phyloP scores from a whole-genome alignment of 179 eudicot species.

The Actinidia arguta region DNA sequence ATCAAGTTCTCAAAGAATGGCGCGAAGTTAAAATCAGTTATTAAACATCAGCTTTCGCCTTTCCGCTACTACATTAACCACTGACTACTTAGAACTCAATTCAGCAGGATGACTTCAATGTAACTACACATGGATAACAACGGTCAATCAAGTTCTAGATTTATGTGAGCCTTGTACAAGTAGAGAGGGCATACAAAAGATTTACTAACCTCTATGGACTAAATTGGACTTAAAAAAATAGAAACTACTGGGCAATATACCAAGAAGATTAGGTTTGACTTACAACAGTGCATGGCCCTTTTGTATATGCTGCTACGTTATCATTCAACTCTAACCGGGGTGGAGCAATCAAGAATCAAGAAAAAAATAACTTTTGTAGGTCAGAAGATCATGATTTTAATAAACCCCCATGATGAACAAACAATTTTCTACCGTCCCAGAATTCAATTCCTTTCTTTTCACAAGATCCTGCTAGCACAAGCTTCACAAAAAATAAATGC shows the following conservation, averaged over 20 bases:
- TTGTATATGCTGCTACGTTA: neutral
- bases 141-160: conserved; percentile 3
- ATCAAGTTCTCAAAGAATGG: neutral
- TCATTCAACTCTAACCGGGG: neutral
- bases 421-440: neutral
- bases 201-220: neutral
- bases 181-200: neutral
- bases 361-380: neutral
- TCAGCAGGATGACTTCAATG: neutral
- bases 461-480: neutral
- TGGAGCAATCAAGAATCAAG: neutral
- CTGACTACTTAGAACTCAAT: neutral
- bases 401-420: no score
- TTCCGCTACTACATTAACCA: neutral
- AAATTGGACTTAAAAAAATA: neutral
- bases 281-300: neutral
- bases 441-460: neutral
- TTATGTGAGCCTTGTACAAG: neutral
- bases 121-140: neutral
- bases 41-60: neutral
- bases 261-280: neutral
- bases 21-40: neutral
- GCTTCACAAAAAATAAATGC: neutral
- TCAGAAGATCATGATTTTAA: no score
- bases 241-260: neutral